These are phyloP conservation scores for Xylaria grammica DNA, from an alignment of 495 filamentous ascomycete genomes.

Conservation along the genomic window DNA sequence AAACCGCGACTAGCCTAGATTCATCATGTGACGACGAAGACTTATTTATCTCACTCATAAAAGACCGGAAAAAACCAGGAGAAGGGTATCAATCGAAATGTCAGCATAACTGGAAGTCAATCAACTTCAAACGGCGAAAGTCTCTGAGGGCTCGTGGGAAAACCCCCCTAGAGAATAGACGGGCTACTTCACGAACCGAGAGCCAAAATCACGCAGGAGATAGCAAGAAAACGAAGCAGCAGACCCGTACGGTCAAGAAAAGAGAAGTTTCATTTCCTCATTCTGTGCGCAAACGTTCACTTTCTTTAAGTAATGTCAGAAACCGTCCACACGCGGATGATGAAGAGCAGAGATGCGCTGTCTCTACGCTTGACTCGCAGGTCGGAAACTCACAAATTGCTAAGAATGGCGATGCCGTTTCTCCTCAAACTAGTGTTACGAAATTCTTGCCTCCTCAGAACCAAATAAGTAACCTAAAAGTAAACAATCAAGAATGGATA, in stretches of 20 bases:
- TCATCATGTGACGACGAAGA: background rate
- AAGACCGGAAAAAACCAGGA: background rate
- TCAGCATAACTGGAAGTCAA: conserved; percentile 7
- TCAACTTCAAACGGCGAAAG: background rate
- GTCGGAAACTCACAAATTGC: background rate
- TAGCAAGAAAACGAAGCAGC: too few relatives aligned
- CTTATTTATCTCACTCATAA: background rate
- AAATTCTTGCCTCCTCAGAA: background rate
- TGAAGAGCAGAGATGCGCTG: background rate
- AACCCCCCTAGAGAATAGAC: background rate
- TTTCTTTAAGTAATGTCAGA: background rate
- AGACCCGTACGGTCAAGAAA: too few relatives aligned
- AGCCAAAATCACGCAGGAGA: background rate
- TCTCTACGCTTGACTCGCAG: background rate
- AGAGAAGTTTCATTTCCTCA: too few relatives aligned
- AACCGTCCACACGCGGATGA: background rate
- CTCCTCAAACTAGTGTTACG: too few relatives aligned
- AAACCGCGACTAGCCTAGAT: background rate
- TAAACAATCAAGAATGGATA: too few relatives aligned
- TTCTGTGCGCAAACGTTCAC: too few relatives aligned
- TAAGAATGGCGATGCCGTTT: too few relatives aligned
- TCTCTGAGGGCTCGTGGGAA: background rate
- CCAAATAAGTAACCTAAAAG: background rate
- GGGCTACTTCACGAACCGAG: background rate
- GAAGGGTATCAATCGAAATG: background rate